Evolutionary conservation across 768 basidiomycete genomes (phyloP).

Genomic region (Dendrothele bispora): DNA sequence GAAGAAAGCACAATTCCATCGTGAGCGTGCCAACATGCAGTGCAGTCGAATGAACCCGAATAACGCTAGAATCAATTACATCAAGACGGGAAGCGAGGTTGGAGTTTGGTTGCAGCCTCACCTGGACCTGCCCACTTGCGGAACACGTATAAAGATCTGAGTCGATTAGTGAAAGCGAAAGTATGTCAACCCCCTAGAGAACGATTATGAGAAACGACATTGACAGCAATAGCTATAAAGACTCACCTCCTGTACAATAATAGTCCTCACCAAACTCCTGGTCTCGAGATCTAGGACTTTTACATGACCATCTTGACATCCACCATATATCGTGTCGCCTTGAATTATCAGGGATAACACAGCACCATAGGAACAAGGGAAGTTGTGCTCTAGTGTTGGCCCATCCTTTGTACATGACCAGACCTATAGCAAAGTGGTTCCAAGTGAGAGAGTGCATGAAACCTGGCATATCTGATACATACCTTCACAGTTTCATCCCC

Average conservation of each 20-base stretch:
- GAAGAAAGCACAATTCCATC: conserved; percentile 83
- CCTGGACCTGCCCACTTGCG: conserved; percentile 71
- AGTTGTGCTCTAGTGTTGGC: conserved; percentile 59
- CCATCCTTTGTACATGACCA: conserved; percentile 57
- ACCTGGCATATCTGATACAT: too few species aligned
- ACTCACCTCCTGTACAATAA: conserved; percentile 80
- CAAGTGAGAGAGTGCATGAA: not conserved
- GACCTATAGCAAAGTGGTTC: conserved; percentile 39
- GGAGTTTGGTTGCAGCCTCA: conserved; percentile 24
- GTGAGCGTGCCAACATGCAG: conserved; percentile 81
- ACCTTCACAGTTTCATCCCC: conserved; percentile 93
- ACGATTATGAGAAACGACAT: not conserved
- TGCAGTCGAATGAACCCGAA: conserved; percentile 84
- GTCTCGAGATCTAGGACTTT: conserved; percentile 92
- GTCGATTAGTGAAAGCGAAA: conserved; percentile 74
- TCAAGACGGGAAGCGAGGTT: not conserved
- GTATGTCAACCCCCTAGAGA: conserved; percentile 69
- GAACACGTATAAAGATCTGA: conserved; percentile 66
- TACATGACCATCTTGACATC: conserved; percentile 92
- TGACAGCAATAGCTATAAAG: not conserved
- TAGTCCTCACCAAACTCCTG: conserved; percentile 79
- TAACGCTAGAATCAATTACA: conserved; percentile 73
- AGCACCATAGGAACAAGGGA: conserved; percentile 74
- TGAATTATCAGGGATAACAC: conserved; percentile 76
- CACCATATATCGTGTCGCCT: conserved; percentile 85